Evolutionary conservation across 495 filamentous ascomycete genomes (phyloP).

Genomic region (Tuber calosporum): DNA sequence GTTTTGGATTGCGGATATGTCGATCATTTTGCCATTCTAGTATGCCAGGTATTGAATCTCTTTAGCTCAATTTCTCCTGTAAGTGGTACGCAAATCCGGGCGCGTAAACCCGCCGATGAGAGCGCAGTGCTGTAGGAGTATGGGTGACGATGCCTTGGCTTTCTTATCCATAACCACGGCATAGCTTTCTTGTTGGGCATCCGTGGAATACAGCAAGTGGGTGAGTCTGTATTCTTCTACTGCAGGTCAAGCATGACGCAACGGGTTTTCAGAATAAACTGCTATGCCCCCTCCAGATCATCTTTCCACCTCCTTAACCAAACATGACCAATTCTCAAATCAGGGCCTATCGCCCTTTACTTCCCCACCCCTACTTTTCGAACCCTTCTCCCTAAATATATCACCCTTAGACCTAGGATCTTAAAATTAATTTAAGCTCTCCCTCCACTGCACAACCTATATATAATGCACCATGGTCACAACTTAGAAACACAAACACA

Average conservation of each 20-base stretch:
- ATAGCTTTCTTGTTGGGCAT: too few relatives aligned
- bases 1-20: neutral
- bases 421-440: neutral
- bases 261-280: neutral
- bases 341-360: neutral
- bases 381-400: neutral
- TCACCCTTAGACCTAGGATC: neutral
- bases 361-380: neutral
- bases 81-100: neutral
- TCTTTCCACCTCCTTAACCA: too few relatives aligned
- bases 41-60: neutral
- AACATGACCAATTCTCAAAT: neutral
- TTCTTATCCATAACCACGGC: neutral
- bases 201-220: too few relatives aligned
- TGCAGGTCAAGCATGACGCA: neutral
- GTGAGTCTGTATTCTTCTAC: too few relatives aligned
- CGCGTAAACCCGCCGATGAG: neutral
- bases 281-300: neutral
- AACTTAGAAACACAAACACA: neutral
- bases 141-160: neutral
- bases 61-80: neutral
- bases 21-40: neutral
- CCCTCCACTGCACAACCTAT: neutral
- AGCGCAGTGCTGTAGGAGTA: neutral
- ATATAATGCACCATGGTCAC: neutral